Base-by-base conservation (phyloP, 2,329 filamentous ascomycete species). In the Dactylellina parvicollis region DNA sequence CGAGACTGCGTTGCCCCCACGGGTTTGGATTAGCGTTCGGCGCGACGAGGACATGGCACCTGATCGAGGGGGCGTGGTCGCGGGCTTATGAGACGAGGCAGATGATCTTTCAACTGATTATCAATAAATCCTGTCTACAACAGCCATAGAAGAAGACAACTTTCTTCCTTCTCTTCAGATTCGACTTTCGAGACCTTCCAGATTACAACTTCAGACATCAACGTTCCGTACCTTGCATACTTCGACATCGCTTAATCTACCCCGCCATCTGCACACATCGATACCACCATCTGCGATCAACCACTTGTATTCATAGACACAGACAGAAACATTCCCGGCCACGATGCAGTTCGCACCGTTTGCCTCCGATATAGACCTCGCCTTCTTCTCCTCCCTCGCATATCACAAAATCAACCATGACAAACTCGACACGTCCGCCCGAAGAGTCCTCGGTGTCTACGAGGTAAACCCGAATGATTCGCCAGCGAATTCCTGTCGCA, bases 391-490 rank as follows among this genome's bases (percentile, higher is more conserved):
- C 47, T 89, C 92, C 3, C 87, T 99, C n/a, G 95, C 96, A 71
- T 88, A 90, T 4, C 90, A 90, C 76, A 99, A 99, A 83, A 92
- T 99, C 80, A 92, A 98, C 80, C 90, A 96, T 85, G 95, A 97
- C 83, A 96, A 93, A 82, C 91, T 99, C 56, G 91, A 97, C 83
- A 94, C 96, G 81, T 96, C 93, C 8, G 91, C 92, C 22, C 90
- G 94, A 46, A 89, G 90, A 72, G 86, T 98, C 1, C 85, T 96
- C 28, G 95, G 95, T 2, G 83, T 96, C 44, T 99, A 99, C 80
- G 92, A 97, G 81, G 88, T 95, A 76, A 90, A 90, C 44, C 84
- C 88, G 9, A 84, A 85, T 42, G 90, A 92, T 77, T 82, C 88
- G 38, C 88, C 91, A 0, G 89, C 90, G 77, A 86, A 89, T 61